Evolutionary conservation across 805 yeast genomes (phyloP).

Genomic region (Clavispora santaluciae): DNA sequence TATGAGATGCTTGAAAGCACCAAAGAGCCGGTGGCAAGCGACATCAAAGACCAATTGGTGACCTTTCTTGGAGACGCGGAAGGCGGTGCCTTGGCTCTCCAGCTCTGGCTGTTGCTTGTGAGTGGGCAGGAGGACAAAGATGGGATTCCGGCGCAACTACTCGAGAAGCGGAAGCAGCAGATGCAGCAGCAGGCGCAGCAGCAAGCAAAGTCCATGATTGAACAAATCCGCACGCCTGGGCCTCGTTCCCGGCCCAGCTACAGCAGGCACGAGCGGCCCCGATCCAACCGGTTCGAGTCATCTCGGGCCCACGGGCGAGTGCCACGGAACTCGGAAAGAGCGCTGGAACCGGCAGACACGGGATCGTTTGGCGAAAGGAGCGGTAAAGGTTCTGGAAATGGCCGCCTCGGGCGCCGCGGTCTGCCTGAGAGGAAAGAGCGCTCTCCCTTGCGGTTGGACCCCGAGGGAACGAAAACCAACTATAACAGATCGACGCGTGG

Average conservation of each 20-base stretch:
- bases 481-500: not conserved
- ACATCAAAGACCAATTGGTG: constrained; percentile 37
- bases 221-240: constrained; percentile 4
- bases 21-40: constrained; percentile 32
- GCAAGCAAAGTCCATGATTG: constrained; percentile 1
- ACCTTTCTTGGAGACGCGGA: constrained; percentile 44
- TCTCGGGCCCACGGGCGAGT: no score
- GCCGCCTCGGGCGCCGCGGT: not conserved
- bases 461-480: not conserved
- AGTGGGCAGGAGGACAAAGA: constrained; percentile 41
- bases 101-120: constrained; percentile 41
- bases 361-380: not conserved
- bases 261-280: not conserved
- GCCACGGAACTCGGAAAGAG: no score
- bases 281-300: no score
- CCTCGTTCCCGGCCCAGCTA: not conserved
- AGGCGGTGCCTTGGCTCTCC: constrained; percentile 33
- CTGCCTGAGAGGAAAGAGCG: not conserved
- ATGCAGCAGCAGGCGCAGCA: constrained; percentile 2
- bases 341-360: not conserved
- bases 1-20: constrained; percentile 36
- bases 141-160: constrained; percentile 41
- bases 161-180: constrained; percentile 18
- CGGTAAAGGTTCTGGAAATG: not conserved
- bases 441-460: not conserved